Conservation (phyloP, 192 early-diverging fungal genomes). For the Gamsiella multidivaricata region DNA sequence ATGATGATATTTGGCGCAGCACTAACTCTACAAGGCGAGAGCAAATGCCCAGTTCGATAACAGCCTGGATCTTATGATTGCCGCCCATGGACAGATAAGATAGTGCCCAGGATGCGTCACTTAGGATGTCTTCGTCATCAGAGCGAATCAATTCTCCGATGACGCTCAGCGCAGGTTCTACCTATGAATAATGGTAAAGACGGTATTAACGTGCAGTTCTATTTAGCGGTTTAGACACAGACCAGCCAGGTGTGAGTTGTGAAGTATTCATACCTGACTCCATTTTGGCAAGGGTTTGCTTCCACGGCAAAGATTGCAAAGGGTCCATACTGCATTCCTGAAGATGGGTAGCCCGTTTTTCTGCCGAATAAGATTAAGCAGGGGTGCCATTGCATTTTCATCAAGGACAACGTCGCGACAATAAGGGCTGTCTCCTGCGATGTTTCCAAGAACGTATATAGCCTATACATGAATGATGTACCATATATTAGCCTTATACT, state of each 20-base stretch:
- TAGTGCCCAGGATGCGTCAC: slow-evolving; percentile 99
- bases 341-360: slow-evolving; percentile 96
- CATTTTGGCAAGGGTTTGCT: slow-evolving; percentile 96
- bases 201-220: too few species aligned
- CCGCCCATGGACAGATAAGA: slow-evolving; percentile 98
- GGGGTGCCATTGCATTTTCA: slow-evolving; percentile 83
- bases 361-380: slow-evolving; percentile 87
- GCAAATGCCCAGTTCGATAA: slow-evolving; percentile 95
- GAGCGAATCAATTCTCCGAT: slow-evolving; percentile 92
- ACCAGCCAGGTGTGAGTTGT: background rate
- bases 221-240: background rate
- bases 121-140: slow-evolving; percentile 95
- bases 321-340: slow-evolving; percentile 98
- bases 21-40: slow-evolving; percentile 94
- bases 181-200: background rate
- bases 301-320: slow-evolving; percentile 98
- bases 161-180: slow-evolving; percentile 90
- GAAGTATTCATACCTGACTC: slow-evolving; percentile 61
- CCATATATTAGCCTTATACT: too few species aligned
- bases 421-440: slow-evolving; percentile 94
- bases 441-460: slow-evolving; percentile 99
- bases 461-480: too few species aligned
- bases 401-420: slow-evolving; percentile 92
- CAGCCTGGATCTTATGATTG: slow-evolving; percentile 98
- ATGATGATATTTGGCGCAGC: slow-evolving; percentile 83